Evolutionary conservation across 352 stramenopile genomes (phyloP).

Genomic region (Blastocystis sp.): DNA sequence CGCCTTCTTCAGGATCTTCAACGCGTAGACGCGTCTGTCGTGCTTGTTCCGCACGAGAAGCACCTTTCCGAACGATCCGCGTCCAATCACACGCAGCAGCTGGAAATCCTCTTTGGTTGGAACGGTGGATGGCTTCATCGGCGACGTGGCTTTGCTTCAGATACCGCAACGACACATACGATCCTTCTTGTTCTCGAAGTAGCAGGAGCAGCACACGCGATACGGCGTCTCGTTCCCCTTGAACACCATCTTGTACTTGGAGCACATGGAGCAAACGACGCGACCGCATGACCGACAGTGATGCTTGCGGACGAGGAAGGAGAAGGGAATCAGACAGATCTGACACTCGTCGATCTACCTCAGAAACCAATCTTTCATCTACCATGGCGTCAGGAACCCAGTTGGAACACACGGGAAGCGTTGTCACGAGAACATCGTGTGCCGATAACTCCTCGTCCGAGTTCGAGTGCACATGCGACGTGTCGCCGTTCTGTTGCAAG

Average conservation of each 20-base stretch:
- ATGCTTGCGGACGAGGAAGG: conserved; percentile 74
- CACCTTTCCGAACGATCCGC: conserved; percentile 86
- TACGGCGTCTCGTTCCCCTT: conserved; percentile 71
- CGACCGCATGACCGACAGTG: conserved; percentile 77
- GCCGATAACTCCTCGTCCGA: not conserved
- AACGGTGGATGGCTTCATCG: not conserved
- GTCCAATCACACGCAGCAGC: conserved; percentile 83
- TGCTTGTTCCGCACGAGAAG: conserved; percentile 83
- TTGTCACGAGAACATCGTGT: conserved; percentile 17
- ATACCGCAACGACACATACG: conserved; percentile 62
- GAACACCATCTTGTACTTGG: conserved; percentile 71
- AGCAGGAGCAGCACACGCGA: conserved; percentile 73
- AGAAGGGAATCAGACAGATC: conserved; percentile 76
- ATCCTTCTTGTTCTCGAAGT: conserved; percentile 70
- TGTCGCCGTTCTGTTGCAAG: not conserved
- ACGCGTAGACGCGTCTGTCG: conserved; percentile 71
- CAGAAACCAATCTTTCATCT: conserved; percentile 65
- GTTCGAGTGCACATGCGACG: conserved; percentile 61
- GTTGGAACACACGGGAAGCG: not conserved
- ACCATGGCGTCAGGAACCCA: conserved; percentile 59
- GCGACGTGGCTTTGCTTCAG: not conserved
- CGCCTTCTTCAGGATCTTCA: conserved; percentile 79
- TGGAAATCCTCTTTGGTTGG: conserved; percentile 78
- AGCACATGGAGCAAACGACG: conserved; percentile 74
- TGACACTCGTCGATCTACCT: conserved; percentile 69